phyloP scores from a whole-genome alignment of 768 basidiomycete genomes.

The Serendipita sp. region DNA sequence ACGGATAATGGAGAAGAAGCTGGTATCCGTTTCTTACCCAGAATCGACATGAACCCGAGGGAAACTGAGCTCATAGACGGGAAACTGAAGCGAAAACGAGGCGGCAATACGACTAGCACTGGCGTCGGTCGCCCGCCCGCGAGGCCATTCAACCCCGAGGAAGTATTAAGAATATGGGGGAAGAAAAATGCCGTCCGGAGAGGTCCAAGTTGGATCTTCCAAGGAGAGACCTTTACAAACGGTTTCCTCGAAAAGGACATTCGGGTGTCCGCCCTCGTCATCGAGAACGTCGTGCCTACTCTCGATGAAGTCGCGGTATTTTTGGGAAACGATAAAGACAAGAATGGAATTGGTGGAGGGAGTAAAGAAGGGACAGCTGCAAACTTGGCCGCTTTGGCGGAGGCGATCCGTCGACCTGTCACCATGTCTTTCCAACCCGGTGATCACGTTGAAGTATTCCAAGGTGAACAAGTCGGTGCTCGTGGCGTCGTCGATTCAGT shows the following conservation, averaged over 20 bases:
- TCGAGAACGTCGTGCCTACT: slow-evolving; percentile 87
- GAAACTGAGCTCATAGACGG: slow-evolving; percentile 50
- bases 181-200: slow-evolving; percentile 59
- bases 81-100: slow-evolving; percentile 63
- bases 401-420: slow-evolving; percentile 81
- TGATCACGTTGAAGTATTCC: slow-evolving; percentile 92
- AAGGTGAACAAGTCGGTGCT: slow-evolving; percentile 88
- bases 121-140: slow-evolving; percentile 69
- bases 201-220: slow-evolving; percentile 55
- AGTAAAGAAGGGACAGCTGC: background rate
- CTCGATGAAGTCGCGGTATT: slow-evolving; percentile 94
- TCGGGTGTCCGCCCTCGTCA: slow-evolving; percentile 54
- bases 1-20: slow-evolving; percentile 88
- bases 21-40: slow-evolving; percentile 86
- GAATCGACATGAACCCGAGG: slow-evolving; percentile 86
- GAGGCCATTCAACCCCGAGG: slow-evolving; percentile 85
- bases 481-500: slow-evolving; percentile 87
- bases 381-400: slow-evolving; percentile 84
- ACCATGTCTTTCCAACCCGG: slow-evolving; percentile 91
- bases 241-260: slow-evolving; percentile 96
- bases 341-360: slow-evolving; percentile 47
- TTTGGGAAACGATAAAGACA: slow-evolving; percentile 49
- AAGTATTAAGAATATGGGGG: slow-evolving; percentile 74
- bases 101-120: slow-evolving; percentile 24
- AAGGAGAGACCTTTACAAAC: slow-evolving; percentile 83